phyloP scores from a whole-genome alignment of 805 yeast species.

The Zygosaccharomyces lentus region DNA sequence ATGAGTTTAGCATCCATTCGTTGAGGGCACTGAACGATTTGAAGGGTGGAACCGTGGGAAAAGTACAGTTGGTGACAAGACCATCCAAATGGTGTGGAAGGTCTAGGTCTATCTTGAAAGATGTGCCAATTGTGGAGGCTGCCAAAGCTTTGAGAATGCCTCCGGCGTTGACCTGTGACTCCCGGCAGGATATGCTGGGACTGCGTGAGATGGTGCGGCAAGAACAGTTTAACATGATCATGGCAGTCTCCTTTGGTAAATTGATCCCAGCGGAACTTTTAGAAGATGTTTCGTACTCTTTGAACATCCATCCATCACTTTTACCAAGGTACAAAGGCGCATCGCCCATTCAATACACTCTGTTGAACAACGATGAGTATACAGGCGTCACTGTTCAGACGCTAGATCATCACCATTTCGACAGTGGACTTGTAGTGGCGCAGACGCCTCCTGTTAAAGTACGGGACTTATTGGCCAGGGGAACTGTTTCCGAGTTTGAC shows the following conservation, averaged over 20 bases:
- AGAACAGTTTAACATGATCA: conserved; percentile 51
- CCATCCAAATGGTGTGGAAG: conserved; percentile 64
- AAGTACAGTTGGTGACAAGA: conserved; percentile 60
- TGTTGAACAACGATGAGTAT: conserved; percentile 52
- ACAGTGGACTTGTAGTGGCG: conserved; percentile 63
- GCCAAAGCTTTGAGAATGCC: conserved; percentile 36
- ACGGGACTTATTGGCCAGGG: conserved; percentile 16
- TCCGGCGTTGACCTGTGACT: conserved; percentile 26
- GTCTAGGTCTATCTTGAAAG: conserved; percentile 42
- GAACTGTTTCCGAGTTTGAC: conserved; percentile 37
- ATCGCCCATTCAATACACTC: conserved; percentile 79
- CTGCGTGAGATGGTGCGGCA: conserved; percentile 15
- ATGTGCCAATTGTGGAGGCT: conserved; percentile 49
- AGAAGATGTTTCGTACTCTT: conserved; percentile 46
- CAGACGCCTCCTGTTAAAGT: conserved; percentile 43
- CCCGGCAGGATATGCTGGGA: conserved; percentile 16
- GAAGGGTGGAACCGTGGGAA: conserved; percentile 20
- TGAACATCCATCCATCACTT: conserved; percentile 90
- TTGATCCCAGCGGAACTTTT: conserved; percentile 68
- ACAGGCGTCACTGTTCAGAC: conserved; percentile 92
- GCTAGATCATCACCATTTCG: conserved; percentile 82
- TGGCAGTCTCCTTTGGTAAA: conserved; percentile 91
- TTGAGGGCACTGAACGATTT: conserved; percentile 39
- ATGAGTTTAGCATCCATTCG: conserved; percentile 58
- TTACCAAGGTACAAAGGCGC: conserved; percentile 83